phyloP scores from a whole-genome alignment of 2,329 filamentous ascomycete genomes.

The Penicillium sclerotigenum region DNA sequence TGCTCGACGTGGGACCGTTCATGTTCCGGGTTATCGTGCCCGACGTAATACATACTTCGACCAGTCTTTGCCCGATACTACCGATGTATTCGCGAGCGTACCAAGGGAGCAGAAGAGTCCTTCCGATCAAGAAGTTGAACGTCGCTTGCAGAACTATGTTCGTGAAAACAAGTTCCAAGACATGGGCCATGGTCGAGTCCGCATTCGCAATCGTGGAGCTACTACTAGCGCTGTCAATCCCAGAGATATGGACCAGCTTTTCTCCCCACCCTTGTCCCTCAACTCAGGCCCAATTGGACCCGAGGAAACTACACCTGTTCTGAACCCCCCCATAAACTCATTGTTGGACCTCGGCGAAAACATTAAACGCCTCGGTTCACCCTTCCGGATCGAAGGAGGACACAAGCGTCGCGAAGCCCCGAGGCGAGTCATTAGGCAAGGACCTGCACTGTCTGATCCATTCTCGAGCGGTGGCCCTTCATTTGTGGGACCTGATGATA shows the following conservation, averaged over 20 bases:
- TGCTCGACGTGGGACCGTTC: slow-evolving; percentile 44
- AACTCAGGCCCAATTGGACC: slow-evolving; percentile 26
- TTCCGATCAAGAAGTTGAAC: slow-evolving; percentile 57
- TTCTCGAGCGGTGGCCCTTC: slow-evolving; percentile 34
- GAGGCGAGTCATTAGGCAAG: slow-evolving; percentile 37
- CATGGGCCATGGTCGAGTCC: slow-evolving; percentile 54
- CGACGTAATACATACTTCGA: slow-evolving; percentile 57
- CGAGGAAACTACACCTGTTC: slow-evolving; percentile 21
- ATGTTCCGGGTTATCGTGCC: slow-evolving; percentile 43
- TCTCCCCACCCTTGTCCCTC: slow-evolving; percentile 48
- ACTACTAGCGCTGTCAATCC: slow-evolving; percentile 57
- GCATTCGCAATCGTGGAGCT: slow-evolving; percentile 60
- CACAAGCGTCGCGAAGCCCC: slow-evolving; percentile 33
- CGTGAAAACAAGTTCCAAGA: slow-evolving; percentile 42
- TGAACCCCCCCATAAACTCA: slow-evolving; percentile 25
- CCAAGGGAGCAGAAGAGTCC: slow-evolving; percentile 41
- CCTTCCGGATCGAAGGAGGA: slow-evolving; percentile 43
- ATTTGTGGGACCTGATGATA: slow-evolving; percentile 16
- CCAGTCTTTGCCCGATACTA: slow-evolving; percentile 48
- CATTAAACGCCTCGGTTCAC: slow-evolving; percentile 48
- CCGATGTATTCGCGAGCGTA: slow-evolving; percentile 43
- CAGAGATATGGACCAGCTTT: slow-evolving; percentile 53
- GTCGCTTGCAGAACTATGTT: slow-evolving; percentile 51
- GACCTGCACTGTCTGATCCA: slow-evolving; percentile 45
- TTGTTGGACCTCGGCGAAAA: slow-evolving; percentile 39